Evolutionary conservation across 108 stramenopile genomes (phyloP).

Genomic region (Schizochytrium sp.): DNA sequence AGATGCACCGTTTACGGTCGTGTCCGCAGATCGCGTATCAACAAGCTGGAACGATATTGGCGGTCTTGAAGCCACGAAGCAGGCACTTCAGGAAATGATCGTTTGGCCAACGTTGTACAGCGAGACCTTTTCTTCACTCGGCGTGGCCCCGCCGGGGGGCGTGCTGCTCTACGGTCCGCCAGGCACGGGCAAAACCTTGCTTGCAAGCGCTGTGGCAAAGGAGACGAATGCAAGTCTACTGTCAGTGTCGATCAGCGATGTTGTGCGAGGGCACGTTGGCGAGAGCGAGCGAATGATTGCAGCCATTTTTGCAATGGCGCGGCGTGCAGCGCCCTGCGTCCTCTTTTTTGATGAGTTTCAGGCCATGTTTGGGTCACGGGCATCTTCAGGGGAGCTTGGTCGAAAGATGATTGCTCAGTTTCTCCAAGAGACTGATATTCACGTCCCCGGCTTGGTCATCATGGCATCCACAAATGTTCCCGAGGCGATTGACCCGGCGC

Average conservation of each 20-base stretch:
- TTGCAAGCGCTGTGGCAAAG: constrained; percentile 98
- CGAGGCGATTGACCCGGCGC: constrained; percentile 94
- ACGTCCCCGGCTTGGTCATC: constrained; percentile 72
- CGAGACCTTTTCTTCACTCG: constrained; percentile 80
- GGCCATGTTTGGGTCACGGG: constrained; percentile 92
- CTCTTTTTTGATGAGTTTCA: constrained; percentile 99
- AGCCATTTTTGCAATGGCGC: constrained; percentile 96
- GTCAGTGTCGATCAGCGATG: constrained; percentile 53
- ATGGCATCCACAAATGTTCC: constrained; percentile 98
- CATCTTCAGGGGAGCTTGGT: constrained; percentile 54
- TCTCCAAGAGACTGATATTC: constrained; percentile 73
- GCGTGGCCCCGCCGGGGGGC: constrained; percentile 86
- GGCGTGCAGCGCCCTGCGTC: constrained; percentile 95
- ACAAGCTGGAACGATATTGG: constrained; percentile 95
- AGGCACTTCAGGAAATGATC: constrained; percentile 95
- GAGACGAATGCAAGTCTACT: constrained; percentile 99
- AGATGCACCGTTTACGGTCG: background rate
- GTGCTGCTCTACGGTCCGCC: constrained; percentile 98
- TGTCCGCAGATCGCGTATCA: constrained; percentile 64
- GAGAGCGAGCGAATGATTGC: constrained; percentile 97
- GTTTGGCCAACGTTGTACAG: constrained; percentile 94
- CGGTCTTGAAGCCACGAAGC: constrained; percentile 94
- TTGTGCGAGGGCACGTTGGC: constrained; percentile 90
- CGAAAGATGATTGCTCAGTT: constrained; percentile 99
- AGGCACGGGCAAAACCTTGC: constrained; percentile 95